Percentiles rank a stretch among this genome's conserved stretches.
phyloP scores from a whole-genome alignment of 2,329 filamentous ascomycete genomes.

The Coniochaeta sp. region DNA sequence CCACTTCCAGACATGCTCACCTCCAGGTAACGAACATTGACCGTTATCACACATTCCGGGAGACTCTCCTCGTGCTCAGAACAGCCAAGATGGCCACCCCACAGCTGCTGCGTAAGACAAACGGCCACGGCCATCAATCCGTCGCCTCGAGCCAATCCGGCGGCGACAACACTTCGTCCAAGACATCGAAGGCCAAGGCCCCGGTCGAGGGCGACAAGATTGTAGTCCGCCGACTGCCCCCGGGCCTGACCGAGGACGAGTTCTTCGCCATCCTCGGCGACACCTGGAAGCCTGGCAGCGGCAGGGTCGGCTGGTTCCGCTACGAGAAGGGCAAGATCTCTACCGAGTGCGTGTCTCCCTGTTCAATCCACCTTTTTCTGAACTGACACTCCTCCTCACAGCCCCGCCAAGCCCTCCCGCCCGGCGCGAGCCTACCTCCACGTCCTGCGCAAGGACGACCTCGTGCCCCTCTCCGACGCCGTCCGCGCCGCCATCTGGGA shows the following conservation, averaged over 20 bases:
- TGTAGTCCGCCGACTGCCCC: constrained; percentile 75
- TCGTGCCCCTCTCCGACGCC: constrained; percentile 59
- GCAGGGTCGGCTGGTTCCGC: constrained; percentile 77
- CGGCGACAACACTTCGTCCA: constrained; percentile 24
- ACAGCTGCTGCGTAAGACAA: constrained; percentile 30
- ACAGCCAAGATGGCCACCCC: constrained; percentile 14
- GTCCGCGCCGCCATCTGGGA: constrained; percentile 67
- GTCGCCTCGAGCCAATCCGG: constrained; percentile 23
- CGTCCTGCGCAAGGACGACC: constrained; percentile 62
- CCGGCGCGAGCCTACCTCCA: constrained; percentile 80
- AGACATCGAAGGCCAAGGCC: constrained; percentile 38
- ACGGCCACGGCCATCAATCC: constrained; percentile 46
- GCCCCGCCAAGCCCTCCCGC: constrained; percentile 75
- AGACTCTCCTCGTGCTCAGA: too few species aligned
- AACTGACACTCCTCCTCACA: too few species aligned
- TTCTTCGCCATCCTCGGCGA: constrained; percentile 65
- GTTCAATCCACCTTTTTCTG: neutral
- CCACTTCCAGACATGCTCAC: neutral
- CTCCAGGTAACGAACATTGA: neutral
- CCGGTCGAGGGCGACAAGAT: constrained; percentile 69
- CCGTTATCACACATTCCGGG: too few species aligned
- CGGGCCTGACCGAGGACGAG: constrained; percentile 74
- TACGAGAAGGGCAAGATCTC: constrained; percentile 66
- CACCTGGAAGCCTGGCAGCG: constrained; percentile 74
- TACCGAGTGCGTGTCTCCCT: constrained; percentile 57